Evolutionary conservation across 1,284 basidiomycete species (phyloP), one percentile per base, ranked within the genome.

Genomic region (Apiotrichum veenhuisii): DNA sequence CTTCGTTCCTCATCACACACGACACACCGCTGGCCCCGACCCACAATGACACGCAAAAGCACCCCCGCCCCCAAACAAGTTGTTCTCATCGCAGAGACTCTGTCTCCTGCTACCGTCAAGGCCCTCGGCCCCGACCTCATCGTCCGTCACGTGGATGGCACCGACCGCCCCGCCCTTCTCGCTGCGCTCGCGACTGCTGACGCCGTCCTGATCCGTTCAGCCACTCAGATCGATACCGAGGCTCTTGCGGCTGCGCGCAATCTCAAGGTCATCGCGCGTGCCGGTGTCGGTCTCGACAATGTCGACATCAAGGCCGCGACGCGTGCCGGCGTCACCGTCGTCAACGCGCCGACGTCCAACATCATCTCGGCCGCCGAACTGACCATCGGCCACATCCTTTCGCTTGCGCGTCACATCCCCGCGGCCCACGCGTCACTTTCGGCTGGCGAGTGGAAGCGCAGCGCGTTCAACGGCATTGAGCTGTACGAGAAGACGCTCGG

Each of bases 281-380:
- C 54, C 15, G 58, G 58, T 11, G 58, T 59, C 20, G 58, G 58
- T 0, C 50, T 59, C 12, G 58, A 59, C 54, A 59, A 59, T 20
- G 52, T 59, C 33, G 58, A 59, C 50, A 55, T 59, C 41, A 48
- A 49, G 18, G 54, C 58, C 1, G 58, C 58, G 0, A 52, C 45
- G 11, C 10, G n/a, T 25, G 46, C 49, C 27, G 58, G 58, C 25
- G 49, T 59, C 36, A 55, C 51, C 38, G 58, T 59, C 37, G 50
- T 56, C 50, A 59, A 59, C 38, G 55, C 58, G 18, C 58, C 58
- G 5, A 56, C 54, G 18, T 50, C 55, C 20, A 60, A 60, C 47
- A 54, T 49, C 38, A 52, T 53, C 43, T 55, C 60, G 20, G 60
- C 57, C 2, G 60, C 57, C 34, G 57, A 62, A 47, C 46, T 52